Evolutionary conservation across 2,329 filamentous ascomycete species (phyloP).

Genomic region (Alternaria dauci): DNA sequence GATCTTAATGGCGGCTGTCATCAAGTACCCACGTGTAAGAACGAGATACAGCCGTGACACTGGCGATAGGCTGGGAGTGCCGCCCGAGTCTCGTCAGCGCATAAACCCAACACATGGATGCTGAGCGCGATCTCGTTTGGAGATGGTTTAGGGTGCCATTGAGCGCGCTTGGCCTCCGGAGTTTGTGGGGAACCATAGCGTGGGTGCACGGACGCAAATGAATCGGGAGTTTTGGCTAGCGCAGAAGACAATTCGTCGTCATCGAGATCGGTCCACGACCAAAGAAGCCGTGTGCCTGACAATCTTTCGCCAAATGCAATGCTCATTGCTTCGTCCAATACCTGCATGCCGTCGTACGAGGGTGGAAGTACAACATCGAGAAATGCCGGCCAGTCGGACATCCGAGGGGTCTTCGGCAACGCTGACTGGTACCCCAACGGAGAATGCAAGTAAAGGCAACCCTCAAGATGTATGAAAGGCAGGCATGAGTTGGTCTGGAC

Average conservation of each 20-base stretch:
- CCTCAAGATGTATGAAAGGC: conserved; percentile 26
- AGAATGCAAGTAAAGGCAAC: conserved; percentile 14
- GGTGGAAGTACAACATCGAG: conserved; percentile 14
- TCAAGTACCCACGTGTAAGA: conserved; percentile 14
- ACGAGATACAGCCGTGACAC: background rate
- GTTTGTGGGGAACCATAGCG: conserved; percentile 47
- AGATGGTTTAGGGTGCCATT: conserved; percentile 19
- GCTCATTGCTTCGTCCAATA: conserved; percentile 21
- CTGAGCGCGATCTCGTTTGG: conserved; percentile 9
- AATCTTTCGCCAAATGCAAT: conserved; percentile 21
- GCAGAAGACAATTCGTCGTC: conserved; percentile 6
- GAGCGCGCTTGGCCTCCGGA: conserved; percentile 34
- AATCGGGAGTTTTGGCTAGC: conserved; percentile 23
- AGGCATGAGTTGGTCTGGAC: conserved; percentile 6
- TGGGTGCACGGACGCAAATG: conserved; percentile 1
- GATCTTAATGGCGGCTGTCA: conserved; percentile 3
- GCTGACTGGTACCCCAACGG: conserved; percentile 33
- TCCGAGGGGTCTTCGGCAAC: conserved; percentile 32
- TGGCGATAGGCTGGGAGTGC: conserved; percentile 4
- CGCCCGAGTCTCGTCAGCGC: conserved; percentile 5
- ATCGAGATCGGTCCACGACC: conserved; percentile 24
- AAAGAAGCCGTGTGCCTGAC: conserved; percentile 19
- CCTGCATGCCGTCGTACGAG: conserved; percentile 4
- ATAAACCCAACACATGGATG: conserved; percentile 20
- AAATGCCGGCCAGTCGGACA: conserved; percentile 22